Evolutionary conservation across 2,329 filamentous ascomycete genomes (phyloP).

Genomic region (Colletotrichum sansevieriae): DNA sequence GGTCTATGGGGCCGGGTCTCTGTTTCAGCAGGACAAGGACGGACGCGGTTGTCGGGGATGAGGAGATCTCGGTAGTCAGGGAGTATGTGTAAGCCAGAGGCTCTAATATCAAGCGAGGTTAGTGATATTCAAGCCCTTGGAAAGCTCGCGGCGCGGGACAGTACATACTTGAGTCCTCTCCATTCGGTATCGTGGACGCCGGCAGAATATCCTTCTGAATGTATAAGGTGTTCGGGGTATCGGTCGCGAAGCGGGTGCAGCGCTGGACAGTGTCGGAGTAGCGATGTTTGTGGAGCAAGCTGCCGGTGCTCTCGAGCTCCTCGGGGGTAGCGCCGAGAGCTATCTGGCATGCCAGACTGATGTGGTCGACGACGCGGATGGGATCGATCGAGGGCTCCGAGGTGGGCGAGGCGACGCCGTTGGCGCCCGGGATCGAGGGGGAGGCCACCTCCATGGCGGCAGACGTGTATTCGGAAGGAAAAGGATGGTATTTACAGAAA

Average conservation of each 20-base stretch:
- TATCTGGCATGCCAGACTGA: constrained; percentile 77
- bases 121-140: constrained; percentile 42
- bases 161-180: constrained; percentile 47
- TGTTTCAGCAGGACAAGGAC: constrained; percentile 89
- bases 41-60: constrained; percentile 82
- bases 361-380: constrained; percentile 77
- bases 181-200: constrained; percentile 65
- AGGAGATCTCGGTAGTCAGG: constrained; percentile 84
- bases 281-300: constrained; percentile 80
- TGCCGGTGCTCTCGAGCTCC: constrained; percentile 85
- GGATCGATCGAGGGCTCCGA: constrained; percentile 74
- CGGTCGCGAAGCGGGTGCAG: constrained; percentile 90
- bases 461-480: constrained; percentile 41
- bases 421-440: constrained; percentile 59
- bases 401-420: constrained; percentile 59
- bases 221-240: constrained; percentile 89
- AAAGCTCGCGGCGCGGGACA: background rate
- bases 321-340: constrained; percentile 80
- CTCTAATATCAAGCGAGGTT: constrained; percentile 50
- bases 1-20: constrained; percentile 87
- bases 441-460: constrained; percentile 67
- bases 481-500: constrained; percentile 39
- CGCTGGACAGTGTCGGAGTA: constrained; percentile 86
- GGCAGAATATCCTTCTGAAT: constrained; percentile 84
- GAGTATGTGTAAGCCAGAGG: constrained; percentile 78